Conservation (phyloP, 805 yeast genomes). For the Kregervanrija fluxuum region DNA sequence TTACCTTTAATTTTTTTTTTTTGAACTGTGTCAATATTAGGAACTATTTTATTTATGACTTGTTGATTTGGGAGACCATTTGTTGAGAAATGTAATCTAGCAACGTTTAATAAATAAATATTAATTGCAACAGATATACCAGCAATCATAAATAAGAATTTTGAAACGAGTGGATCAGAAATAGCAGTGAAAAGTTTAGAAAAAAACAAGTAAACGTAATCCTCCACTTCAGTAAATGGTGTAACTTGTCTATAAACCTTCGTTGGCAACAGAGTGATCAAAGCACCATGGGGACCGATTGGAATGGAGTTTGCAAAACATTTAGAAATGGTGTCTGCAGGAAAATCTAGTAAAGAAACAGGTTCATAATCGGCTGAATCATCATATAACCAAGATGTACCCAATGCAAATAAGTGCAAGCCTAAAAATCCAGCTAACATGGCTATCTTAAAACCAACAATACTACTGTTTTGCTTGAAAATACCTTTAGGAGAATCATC, state of each 20-base stretch:
- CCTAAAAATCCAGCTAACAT: constrained; percentile 53
- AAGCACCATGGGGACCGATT: constrained; percentile 34
- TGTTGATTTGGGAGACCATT: too few species aligned
- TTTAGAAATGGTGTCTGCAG: constrained; percentile 30
- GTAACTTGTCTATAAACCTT: constrained; percentile 54
- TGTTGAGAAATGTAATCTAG: constrained; percentile 46
- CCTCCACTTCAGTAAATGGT: constrained; percentile 53
- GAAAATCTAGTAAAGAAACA: constrained; percentile 14
- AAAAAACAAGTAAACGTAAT: constrained; percentile 42
- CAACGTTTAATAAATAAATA: constrained; percentile 77
- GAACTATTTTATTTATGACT: too few species aligned
- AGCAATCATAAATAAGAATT: constrained; percentile 64
- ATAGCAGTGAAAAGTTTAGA: constrained; percentile 60
- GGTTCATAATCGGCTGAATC: constrained; percentile 29
- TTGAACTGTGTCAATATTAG: too few species aligned
- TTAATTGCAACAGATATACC: constrained; percentile 74
- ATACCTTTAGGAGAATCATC: constrained; percentile 21
- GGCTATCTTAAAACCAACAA: constrained; percentile 52
- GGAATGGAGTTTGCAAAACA: constrained; percentile 36
- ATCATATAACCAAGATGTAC: constrained; percentile 63
- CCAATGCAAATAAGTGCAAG: constrained; percentile 60
- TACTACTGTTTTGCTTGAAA: constrained; percentile 33
- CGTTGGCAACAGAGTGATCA: constrained; percentile 53
- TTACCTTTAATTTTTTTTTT: too few species aligned
- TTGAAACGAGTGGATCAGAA: constrained; percentile 73